These are phyloP conservation scores for Lophiostoma macrostomum DNA, from an alignment of 495 filamentous ascomycete species.

Conservation along the genomic window DNA sequence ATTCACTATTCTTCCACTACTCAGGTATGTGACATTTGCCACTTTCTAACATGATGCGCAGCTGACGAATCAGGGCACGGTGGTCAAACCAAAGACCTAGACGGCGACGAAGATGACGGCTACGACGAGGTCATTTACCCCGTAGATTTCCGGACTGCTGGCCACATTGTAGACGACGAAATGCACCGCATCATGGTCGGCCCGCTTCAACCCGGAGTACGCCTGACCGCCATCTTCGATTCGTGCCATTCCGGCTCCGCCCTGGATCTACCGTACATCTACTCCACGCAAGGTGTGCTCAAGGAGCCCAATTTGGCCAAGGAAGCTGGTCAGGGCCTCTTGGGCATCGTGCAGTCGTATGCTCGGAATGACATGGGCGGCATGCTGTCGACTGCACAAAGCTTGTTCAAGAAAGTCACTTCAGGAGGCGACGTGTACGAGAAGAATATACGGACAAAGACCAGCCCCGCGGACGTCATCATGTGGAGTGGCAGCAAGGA, in stretches of 20 bases:
- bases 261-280: constrained; percentile 94
- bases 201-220: constrained; percentile 75
- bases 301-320: constrained; percentile 98
- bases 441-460: constrained; percentile 81
- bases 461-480: constrained; percentile 89
- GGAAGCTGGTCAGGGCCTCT: constrained; percentile 90
- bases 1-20: constrained; percentile 98
- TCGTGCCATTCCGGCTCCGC: constrained; percentile 98
- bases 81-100: constrained; percentile 92
- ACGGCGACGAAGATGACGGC: constrained; percentile 91
- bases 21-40: constrained; percentile 62
- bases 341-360: constrained; percentile 86
- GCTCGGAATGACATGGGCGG: constrained; percentile 83
- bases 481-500: constrained; percentile 99
- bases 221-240: constrained; percentile 96
- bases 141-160: constrained; percentile 83
- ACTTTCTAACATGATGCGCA: neutral
- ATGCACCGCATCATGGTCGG: constrained; percentile 97
- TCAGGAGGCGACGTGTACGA: constrained; percentile 78
- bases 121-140: constrained; percentile 99
- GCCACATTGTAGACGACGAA: constrained; percentile 97
- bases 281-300: constrained; percentile 86
- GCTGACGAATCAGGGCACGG: constrained; percentile 67
- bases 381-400: constrained; percentile 75
- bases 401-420: constrained; percentile 91